Base-by-base conservation (phyloP, 2,329 filamentous ascomycete genomes). In the Cercospora sesami region DNA sequence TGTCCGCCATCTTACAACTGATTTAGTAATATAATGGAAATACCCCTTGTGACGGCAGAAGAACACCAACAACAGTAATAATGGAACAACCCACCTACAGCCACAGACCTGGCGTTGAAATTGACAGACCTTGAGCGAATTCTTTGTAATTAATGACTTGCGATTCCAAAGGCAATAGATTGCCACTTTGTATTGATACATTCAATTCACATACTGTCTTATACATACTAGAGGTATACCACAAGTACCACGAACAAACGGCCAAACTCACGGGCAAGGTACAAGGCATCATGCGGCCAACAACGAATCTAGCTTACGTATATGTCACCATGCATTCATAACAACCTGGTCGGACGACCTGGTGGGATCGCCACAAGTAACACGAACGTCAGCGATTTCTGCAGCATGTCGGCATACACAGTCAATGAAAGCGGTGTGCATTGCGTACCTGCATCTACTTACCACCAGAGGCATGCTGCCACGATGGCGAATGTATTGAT, bases 1-100 rank as follows among this genome's bases (percentile, higher is more conserved):
- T 64, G 62, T 57, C 62, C 62, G n/a, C 62, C 62, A n/a, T 26
- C 45, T n/a, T 64, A 57, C 62, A 64, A 64, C 23, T 64, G 48
- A 64, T 5, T n/a, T 12, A 36, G 16, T 28, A 10, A 28, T 33
- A n/a, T 39, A 23, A 16, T 21, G n/a, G 31, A 26, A 23, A 23
- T 51, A 63, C 60, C 18, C 36, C n/a, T 21, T 23, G 18, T 48
- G 12, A 63, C 28, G 60, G 60, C 42, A 53, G 42, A 42, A 42
- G 16, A 42, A 63, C 28, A 30, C 3, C 28, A 53, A 26, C 18
- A 42, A 53, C 39, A 14, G 30, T n/a, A 63, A 12, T 23, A 42
- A 45, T 30, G 42, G 42, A 31, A 21, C 14, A 31, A 18, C n/a
- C 18, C 18, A 14, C 21, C 12, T 21, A 53, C 16, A 63, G 42